Conservation (phyloP, 345 rosid species). For the Carallia pectinifolia region DNA sequence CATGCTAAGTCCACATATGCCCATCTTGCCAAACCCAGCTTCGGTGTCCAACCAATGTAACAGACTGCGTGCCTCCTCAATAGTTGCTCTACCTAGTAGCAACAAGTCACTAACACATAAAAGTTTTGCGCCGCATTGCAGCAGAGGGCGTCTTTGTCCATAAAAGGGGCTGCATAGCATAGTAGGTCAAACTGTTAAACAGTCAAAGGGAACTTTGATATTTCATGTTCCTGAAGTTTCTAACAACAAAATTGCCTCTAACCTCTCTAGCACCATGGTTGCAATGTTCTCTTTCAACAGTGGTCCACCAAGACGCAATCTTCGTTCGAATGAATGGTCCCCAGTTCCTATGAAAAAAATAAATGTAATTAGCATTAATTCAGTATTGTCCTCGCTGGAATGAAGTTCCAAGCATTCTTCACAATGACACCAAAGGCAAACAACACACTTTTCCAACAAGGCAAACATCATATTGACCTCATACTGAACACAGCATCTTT, state of each 20-base stretch:
- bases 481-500: background rate
- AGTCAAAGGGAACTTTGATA: constrained; percentile 8
- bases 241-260: constrained; percentile 16
- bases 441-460: background rate
- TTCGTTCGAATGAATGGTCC: constrained; percentile 82
- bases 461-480: background rate
- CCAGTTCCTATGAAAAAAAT: constrained; percentile 73
- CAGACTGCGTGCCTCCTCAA: constrained; percentile 91
- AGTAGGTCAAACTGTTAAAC: constrained; percentile 13
- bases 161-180: constrained; percentile 84
- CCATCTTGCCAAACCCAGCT: constrained; percentile 93
- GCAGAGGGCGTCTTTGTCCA: constrained; percentile 86
- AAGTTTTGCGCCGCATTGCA: constrained; percentile 84
- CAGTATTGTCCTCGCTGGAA: background rate
- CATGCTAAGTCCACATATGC: constrained; percentile 98
- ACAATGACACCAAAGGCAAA: background rate
- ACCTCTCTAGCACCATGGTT: constrained; percentile 99
- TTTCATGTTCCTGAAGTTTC: constrained; percentile 17
- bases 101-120: constrained; percentile 97
- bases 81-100: constrained; percentile 86
- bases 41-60: constrained; percentile 80
- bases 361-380: background rate
- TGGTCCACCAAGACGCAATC: constrained; percentile 93
- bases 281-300: constrained; percentile 85
- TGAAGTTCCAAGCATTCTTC: background rate